phyloP scores from a whole-genome alignment of 805 yeast genomes.

The Yarrowia bubula region DNA sequence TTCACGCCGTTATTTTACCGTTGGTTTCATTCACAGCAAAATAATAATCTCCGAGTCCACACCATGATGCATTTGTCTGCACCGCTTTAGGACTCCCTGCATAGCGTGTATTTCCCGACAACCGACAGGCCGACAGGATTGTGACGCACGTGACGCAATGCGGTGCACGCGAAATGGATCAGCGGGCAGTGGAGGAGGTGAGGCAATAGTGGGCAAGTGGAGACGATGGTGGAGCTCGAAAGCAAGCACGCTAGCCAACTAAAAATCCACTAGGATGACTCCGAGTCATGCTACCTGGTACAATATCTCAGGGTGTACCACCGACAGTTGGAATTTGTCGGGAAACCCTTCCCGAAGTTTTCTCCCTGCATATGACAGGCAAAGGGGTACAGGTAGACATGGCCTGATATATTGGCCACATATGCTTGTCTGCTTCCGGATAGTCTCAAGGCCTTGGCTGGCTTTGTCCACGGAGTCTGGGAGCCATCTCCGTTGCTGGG shows the following conservation, averaged over 20 bases:
- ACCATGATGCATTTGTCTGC: too few relatives aligned
- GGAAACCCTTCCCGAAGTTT: background rate
- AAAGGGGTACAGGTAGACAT: background rate
- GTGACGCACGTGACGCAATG: background rate
- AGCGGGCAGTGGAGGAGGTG: background rate
- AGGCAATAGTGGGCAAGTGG: background rate
- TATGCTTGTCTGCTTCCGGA: background rate
- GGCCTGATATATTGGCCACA: constrained; percentile 1
- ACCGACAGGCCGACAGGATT: background rate
- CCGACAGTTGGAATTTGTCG: background rate
- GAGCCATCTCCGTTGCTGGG: too few relatives aligned
- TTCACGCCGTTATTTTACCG: too few relatives aligned
- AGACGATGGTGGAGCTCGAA: background rate
- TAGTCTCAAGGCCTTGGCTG: too few relatives aligned
- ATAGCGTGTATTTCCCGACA: background rate
- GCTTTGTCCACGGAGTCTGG: too few relatives aligned
- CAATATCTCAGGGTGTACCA: too few relatives aligned
- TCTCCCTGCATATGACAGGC: constrained; percentile 4
- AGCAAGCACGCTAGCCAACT: too few relatives aligned
- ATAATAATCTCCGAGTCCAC: too few relatives aligned
- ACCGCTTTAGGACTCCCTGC: background rate
- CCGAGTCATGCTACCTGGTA: too few relatives aligned
- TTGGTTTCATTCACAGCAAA: too few relatives aligned
- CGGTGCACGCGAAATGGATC: background rate
- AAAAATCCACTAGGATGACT: too few relatives aligned